Percentiles rank a stretch among this genome's conserved stretches.
Evolutionary conservation across 176 grass and related monocot species (phyloP).

Genomic region (Puya raimondii): DNA sequence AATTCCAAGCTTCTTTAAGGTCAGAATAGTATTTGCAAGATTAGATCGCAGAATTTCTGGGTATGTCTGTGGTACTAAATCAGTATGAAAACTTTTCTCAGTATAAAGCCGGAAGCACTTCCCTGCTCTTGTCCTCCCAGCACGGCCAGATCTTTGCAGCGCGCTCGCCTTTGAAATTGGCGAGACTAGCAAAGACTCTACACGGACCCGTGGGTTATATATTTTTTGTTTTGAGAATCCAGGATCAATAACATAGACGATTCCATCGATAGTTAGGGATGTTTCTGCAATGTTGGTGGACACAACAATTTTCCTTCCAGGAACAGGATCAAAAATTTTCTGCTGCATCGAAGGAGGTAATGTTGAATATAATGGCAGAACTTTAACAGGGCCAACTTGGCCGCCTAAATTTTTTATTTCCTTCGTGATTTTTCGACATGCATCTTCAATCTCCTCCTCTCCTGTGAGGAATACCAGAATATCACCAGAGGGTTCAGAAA

Average conservation of each 20-base stretch:
- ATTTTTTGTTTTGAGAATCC: conserved; percentile 96
- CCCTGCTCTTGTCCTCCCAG: conserved; percentile 87
- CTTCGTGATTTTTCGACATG: conserved; percentile 90
- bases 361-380: conserved; percentile 83
- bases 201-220: conserved; percentile 85
- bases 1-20: conserved; percentile 95
- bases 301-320: conserved; percentile 96
- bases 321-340: conserved; percentile 94
- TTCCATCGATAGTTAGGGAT: conserved; percentile 91
- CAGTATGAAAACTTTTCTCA: conserved; percentile 87
- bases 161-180: conserved; percentile 98
- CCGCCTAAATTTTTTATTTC: conserved; percentile 89
- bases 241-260: conserved; percentile 96
- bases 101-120: conserved; percentile 97
- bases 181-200: conserved; percentile 84
- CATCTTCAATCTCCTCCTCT: conserved; percentile 99
- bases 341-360: conserved; percentile 81
- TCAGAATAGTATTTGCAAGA: conserved; percentile 88
- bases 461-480: conserved; percentile 97
- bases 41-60: conserved; percentile 96
- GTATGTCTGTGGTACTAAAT: conserved; percentile 91
- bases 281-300: conserved; percentile 97
- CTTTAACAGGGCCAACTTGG: conserved; percentile 93
- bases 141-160: conserved; percentile 86
- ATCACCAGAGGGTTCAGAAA: conserved; percentile 73